phyloP scores from a whole-genome alignment of 2,329 filamentous ascomycete species.

The Zelopaecilomyces penicillatus region DNA sequence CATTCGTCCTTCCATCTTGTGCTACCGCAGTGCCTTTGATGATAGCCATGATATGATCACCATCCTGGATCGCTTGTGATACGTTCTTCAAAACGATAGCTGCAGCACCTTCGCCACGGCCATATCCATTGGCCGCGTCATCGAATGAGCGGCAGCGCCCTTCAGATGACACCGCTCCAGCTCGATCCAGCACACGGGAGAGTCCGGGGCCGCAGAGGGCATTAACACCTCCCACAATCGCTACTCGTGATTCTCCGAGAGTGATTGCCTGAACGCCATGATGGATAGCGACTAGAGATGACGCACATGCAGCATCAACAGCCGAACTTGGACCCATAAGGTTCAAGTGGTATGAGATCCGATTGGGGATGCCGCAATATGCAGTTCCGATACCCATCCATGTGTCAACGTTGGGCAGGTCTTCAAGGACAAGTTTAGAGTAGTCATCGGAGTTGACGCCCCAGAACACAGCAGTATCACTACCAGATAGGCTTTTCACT shows the following conservation, averaged over 20 bases:
- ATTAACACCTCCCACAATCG: slow-evolving; percentile 32
- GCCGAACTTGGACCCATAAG: slow-evolving; percentile 43
- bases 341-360: slow-evolving; percentile 46
- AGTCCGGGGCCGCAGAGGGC: not conserved
- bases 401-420: slow-evolving; percentile 6
- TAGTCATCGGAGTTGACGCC: slow-evolving; percentile 6
- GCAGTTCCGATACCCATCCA: slow-evolving; percentile 7
- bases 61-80: slow-evolving; percentile 42
- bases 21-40: slow-evolving; percentile 22
- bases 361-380: slow-evolving; percentile 22
- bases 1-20: slow-evolving; percentile 28
- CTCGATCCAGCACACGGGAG: slow-evolving; percentile 1
- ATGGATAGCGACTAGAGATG: slow-evolving; percentile 38
- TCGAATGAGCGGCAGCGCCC: slow-evolving; percentile 29
- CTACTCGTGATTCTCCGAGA: slow-evolving; percentile 33
- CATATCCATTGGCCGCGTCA: slow-evolving; percentile 38
- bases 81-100: slow-evolving; percentile 47
- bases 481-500: not conserved
- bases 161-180: slow-evolving; percentile 5
- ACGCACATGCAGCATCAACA: slow-evolving; percentile 42
- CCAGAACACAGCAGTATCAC: slow-evolving; percentile 4
- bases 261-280: slow-evolving; percentile 38
- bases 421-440: slow-evolving; percentile 3
- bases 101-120: slow-evolving; percentile 48
- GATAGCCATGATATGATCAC: slow-evolving; percentile 30